A percentile compares a stretch with the other conserved stretches of the same genome.
Evolutionary conservation across 495 filamentous ascomycete genomes (phyloP).

Genomic region (Hypoxylon trugodes): DNA sequence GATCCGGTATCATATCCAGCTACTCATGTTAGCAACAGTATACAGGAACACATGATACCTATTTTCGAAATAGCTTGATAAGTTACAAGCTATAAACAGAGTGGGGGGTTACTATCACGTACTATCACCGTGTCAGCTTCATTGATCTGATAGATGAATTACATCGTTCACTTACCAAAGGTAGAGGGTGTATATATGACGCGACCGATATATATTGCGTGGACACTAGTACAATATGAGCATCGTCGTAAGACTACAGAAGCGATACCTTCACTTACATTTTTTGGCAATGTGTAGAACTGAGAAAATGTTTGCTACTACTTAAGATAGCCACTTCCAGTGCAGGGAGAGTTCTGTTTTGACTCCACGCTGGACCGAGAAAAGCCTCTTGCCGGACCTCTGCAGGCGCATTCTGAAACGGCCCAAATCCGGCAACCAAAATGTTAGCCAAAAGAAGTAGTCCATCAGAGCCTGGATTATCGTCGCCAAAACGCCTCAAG

Average conservation of each 20-base stretch:
- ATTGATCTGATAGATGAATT: neutral
- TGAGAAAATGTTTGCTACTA: conserved; percentile 72
- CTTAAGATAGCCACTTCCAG: conserved; percentile 76
- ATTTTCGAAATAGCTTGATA: neutral
- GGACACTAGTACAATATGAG: conserved; percentile 52
- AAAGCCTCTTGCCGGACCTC: conserved; percentile 61
- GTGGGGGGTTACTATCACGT: conserved; percentile 5
- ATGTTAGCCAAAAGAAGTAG: conserved; percentile 74
- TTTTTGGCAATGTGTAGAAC: conserved; percentile 72
- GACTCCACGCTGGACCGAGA: conserved; percentile 56
- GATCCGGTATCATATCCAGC: conserved; percentile 75
- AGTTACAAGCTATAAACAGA: neutral
- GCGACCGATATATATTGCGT: conserved; percentile 72
- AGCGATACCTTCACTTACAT: conserved; percentile 52
- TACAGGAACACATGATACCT: neutral
- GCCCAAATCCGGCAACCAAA: conserved; percentile 76
- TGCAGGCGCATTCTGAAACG: conserved; percentile 72
- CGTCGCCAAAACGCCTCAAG: conserved; percentile 72
- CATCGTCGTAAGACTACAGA: neutral
- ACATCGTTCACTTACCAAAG: conserved; percentile 48
- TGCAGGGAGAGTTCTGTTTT: conserved; percentile 68
- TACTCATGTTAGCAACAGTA: conserved; percentile 15
- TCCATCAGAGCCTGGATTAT: conserved; percentile 67
- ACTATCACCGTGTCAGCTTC: conserved; percentile 25
- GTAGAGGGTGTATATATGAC: conserved; percentile 74